Percentiles rank a stretch among this genome's conserved stretches.
phyloP scores from a whole-genome alignment of 768 basidiomycete species.

The Sarcodon sp. region DNA sequence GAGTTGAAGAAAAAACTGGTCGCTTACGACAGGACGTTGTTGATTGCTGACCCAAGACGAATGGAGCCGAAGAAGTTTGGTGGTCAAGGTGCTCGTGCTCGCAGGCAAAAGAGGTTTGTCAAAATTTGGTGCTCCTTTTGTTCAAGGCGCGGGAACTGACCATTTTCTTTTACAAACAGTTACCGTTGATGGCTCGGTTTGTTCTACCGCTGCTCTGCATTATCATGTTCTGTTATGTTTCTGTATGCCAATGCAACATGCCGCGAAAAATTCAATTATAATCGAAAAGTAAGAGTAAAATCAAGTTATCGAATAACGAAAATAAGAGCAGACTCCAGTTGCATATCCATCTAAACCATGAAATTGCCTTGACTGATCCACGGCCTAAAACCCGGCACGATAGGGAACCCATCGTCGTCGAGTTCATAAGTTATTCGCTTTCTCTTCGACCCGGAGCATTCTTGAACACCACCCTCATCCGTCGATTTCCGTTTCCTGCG shows the following conservation, averaged over 20 bases:
- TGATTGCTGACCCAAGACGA: constrained; percentile 92
- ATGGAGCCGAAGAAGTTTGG: constrained; percentile 99
- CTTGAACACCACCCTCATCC: no score
- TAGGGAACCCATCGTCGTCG: background rate
- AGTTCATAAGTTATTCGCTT: background rate
- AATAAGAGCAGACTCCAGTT: constrained; percentile 3
- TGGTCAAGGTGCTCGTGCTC: constrained; percentile 95
- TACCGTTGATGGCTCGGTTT: constrained; percentile 52
- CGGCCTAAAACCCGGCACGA: background rate
- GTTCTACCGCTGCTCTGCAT: constrained; percentile 22
- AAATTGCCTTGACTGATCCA: background rate
- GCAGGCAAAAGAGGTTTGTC: constrained; percentile 89
- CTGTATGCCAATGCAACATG: constrained; percentile 24
- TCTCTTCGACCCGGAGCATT: no score
- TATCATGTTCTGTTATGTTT: constrained; percentile 31
- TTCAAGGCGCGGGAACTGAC: background rate
- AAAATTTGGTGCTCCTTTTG: background rate
- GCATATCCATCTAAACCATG: background rate
- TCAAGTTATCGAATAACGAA: background rate
- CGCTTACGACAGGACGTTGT: constrained; percentile 82
- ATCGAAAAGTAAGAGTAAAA: constrained; percentile 1
- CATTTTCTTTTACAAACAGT: constrained; percentile 24
- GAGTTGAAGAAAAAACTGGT: constrained; percentile 98
- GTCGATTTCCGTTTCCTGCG: no score
- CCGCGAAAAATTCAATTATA: constrained; percentile 8